Evolutionary conservation across 768 basidiomycete species (phyloP), one percentile per base, ranked within the genome.

Genomic region (Tylopilus sp.): DNA sequence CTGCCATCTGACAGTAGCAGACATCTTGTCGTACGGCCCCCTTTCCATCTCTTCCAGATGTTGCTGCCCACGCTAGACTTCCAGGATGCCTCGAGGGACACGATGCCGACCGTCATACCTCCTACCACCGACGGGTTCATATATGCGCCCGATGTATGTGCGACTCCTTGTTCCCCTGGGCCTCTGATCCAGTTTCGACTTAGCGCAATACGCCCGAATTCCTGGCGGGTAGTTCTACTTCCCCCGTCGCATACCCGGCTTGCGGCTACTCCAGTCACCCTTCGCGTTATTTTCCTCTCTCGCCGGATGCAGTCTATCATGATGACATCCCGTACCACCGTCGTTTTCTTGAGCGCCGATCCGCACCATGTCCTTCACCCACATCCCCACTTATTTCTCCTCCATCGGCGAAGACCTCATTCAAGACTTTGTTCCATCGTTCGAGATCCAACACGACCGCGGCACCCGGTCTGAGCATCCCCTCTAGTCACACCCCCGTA

Each of bases 151-250:
- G 41, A 46, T 31, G 69, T 69, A 59, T 45, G 66, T 55, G 6
- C 34, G 4, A 28, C 29, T 41, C 30, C 29, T 24, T 24, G 13
- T 10, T 22, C 21, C 6, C 31, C 31, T 22, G 1, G 12, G n/a
- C 11, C 10, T 40, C 34, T 56, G 48, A 48, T 44, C 22, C 26
- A 19, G 29, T 21, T 31, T 22, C 48, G 4, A n/a, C 41, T 21
- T 50, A 66, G 60, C 36, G 62, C 34, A 26, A 62, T 30, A 63
- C 65, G 7, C 67, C 69, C n/a, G 67, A 67, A 48, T 70, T 70
- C 48, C 67, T 67, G 7, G 67, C 48, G 22, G 71, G 69, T 7
- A 60, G 64, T 38, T 70, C 71, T 13, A 60, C 54, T 45, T 72
- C 71, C 41, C 64, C 61, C 7, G 24, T 72, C 36, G 69, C 55